phyloP scores from a whole-genome alignment of 805 yeast species.

The Phaffomyces opuntiae region DNA sequence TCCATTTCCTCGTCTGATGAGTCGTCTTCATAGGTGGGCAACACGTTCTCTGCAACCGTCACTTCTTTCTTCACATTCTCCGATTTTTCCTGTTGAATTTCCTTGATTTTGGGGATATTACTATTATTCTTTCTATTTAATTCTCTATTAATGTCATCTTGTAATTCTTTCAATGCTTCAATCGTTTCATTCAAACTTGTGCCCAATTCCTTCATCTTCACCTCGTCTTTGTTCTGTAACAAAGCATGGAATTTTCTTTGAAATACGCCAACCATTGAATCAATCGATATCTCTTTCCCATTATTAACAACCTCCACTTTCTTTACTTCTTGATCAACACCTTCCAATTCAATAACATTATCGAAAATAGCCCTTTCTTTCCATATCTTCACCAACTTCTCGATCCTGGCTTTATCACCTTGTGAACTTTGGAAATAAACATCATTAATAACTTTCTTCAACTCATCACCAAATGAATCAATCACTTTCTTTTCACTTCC shows the following conservation, averaged over 20 bases:
- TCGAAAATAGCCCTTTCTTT: slow-evolving; percentile 42
- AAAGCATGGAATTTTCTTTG: slow-evolving; percentile 18
- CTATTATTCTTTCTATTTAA: neutral
- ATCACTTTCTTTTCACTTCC: too few relatives aligned
- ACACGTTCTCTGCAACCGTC: slow-evolving; percentile 13
- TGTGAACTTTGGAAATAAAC: slow-evolving; percentile 17
- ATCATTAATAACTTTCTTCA: slow-evolving; percentile 36
- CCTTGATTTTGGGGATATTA: slow-evolving; percentile 2
- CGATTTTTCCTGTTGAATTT: slow-evolving; percentile 7
- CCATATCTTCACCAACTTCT: slow-evolving; percentile 52
- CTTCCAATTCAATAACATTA: slow-evolving; percentile 9
- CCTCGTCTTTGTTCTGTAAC: slow-evolving; percentile 7
- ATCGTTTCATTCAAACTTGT: slow-evolving; percentile 11
- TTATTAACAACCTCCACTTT: slow-evolving; percentile 6
- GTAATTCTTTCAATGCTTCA: slow-evolving; percentile 13
- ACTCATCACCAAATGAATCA: slow-evolving; percentile 51
- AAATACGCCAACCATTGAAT: slow-evolving; percentile 9
- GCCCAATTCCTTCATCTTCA: neutral
- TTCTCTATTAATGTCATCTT: slow-evolving; percentile 6
- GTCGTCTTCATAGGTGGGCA: slow-evolving; percentile 16
- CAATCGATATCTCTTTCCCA: neutral
- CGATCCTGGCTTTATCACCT: slow-evolving; percentile 29
- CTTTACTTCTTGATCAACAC: neutral
- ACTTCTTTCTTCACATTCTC: slow-evolving; percentile 10
- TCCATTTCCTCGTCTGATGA: slow-evolving; percentile 6